Evolutionary conservation across 306 rosid genomes (phyloP), one percentile per base, ranked within the genome.

Genomic region (Mucuna pruriens): DNA sequence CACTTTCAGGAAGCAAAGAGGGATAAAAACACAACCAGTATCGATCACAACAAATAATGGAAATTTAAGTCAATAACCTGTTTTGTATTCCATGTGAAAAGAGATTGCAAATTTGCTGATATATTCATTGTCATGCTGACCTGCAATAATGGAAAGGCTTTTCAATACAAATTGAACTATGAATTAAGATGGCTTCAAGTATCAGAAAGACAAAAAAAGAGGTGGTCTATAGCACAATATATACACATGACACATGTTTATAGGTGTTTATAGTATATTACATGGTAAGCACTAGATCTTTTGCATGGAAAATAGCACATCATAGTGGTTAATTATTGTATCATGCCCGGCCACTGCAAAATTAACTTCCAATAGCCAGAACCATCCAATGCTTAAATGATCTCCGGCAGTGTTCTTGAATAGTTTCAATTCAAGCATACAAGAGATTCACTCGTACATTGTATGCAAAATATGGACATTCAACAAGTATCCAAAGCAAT

Each of bases 1-100:
- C 40, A 23, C 57, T 8, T 52, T 36, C 71, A 25, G 31, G n/a
- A 44, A 69, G 65, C 46, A 75, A 44, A 75, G 29, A 23, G 36
- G 62, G 68, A 20, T 1, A 42, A 48, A 66, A 10, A 31, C 6
- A 82, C 34, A 40, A 72, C 0, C 42, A 61, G 19, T 31, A 60
- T 17, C 6, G 17, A 51, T 9, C 13, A 57, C 46, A 71, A 73
- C 16, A 26, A 65, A 33, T 23, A 10, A 12, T 19, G 8, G 19
- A 73, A 65, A 79, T 66, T 85, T 61, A 80, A 77, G 62, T 70
- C 34, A 78, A 60, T 40, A 80, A 94, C 98, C 98, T 94, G 98
- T 83, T 94, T 94, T 6, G 98, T 94, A 80, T 94, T 94, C 97
- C 97, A 93, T 13, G 97, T 93, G 85, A 93, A 93, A 72, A 93